Base-by-base conservation (phyloP, 2,329 filamentous ascomycete species). In the Apiospora hydei region DNA sequence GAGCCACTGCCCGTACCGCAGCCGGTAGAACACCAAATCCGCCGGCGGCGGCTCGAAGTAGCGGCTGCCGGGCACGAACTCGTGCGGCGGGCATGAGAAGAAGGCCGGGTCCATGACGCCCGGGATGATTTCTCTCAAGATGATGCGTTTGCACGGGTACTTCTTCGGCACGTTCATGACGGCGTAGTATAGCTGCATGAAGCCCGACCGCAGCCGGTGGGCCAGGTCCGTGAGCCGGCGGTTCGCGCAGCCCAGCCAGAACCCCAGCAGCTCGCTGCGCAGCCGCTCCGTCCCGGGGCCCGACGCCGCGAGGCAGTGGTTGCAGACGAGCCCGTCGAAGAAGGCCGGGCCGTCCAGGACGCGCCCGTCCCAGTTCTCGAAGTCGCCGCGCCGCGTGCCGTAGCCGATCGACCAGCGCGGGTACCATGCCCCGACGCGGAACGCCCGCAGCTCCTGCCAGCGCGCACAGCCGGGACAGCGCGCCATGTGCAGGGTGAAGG, bases 401-500 rank as follows among this genome's bases (percentile, higher is more conserved):
- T 38, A 61, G 16, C 53, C 53, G 30, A 61, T 16, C 2, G 30
- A 21, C 53, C 53, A 61, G 16, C 53, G 30, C 30, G 53, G 16
- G 6, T 2, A 34, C 30, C 53, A 61, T 16, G 0, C 8, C 6
- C 53, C 53, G 30, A 61, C 53, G 16, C 53, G 53, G 16, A 61
- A 61, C 26, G 30, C 53, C 53, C 53, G 53, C 53, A 61, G 53
- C 53, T 61, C 53, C 53, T 61, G 53, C 53, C 53, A 61, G 26
- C 26, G 16, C 16, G 53, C 16, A 16, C 53, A 61, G 26, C 53
- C 26, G 53, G 53, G 53, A 7, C 53, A 61, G 53, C 53, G 53
- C 53, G 34, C 53, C 53, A 61, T 61, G 53, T 61, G 53, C 53
- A 61, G 53, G 53, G 53, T 61, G 30, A 61, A 61, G 53, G 53